phyloP scores from a whole-genome alignment of 163 green algal genomes.

The Volvox carteri region DNA sequence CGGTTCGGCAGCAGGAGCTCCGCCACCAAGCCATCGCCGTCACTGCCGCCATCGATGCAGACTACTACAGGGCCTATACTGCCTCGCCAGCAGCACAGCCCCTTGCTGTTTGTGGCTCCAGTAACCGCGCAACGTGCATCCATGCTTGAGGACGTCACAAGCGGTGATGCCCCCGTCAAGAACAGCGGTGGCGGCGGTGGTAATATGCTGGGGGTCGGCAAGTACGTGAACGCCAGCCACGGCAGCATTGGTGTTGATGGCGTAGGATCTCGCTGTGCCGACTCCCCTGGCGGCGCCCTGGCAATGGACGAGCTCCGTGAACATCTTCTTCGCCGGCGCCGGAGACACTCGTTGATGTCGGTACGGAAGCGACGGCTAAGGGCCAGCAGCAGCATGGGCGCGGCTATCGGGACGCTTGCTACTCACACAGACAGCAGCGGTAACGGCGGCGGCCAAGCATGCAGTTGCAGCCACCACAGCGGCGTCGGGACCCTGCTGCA shows the following conservation, averaged over 20 bases:
- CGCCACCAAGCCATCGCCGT: neutral
- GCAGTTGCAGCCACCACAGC: no score
- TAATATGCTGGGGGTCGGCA: neutral
- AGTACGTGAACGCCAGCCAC: neutral
- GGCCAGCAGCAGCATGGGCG: no score
- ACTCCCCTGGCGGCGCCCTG: neutral
- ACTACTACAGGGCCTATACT: constrained; percentile 8
- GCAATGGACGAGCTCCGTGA: neutral
- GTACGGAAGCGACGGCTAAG: neutral
- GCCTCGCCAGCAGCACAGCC: constrained; percentile 12
- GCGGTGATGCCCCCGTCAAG: neutral
- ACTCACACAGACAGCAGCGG: no score
- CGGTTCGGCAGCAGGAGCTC: neutral
- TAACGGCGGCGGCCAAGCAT: no score
- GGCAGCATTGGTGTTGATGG: neutral
- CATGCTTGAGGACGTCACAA: neutral
- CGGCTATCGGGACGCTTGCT: no score
- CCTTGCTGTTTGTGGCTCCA: neutral
- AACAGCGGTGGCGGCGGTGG: neutral
- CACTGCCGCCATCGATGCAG: neutral
- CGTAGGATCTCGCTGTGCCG: neutral
- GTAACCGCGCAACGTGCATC: neutral
- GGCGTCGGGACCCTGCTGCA: no score
- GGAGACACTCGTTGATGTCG: constrained; percentile 1
- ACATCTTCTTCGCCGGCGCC: neutral